Conservation (phyloP, 106 monocot genomes). For the Dendrobium nobile region DNA sequence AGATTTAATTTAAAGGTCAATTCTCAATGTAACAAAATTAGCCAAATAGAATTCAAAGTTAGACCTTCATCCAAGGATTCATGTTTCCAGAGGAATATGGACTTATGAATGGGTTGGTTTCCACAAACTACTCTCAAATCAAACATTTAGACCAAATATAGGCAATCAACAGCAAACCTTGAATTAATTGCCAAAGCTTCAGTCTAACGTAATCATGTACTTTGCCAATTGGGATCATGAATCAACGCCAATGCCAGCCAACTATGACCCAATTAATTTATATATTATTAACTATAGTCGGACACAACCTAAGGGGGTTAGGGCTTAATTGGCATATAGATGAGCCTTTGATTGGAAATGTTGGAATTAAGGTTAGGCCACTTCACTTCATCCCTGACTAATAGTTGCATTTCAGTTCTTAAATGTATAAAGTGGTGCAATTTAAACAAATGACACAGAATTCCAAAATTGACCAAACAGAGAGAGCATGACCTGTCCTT, state of each 20-base stretch:
- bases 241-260: not conserved
- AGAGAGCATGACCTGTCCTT: too few relatives aligned
- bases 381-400: too few relatives aligned
- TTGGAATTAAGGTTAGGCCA: too few relatives aligned
- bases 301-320: not conserved
- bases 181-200: not conserved
- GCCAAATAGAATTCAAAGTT: too few relatives aligned
- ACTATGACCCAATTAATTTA: not conserved
- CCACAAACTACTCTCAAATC: not conserved
- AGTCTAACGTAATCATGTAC: not conserved
- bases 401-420: too few relatives aligned
- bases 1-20: not conserved
- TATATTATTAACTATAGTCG: not conserved
- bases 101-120: not conserved
- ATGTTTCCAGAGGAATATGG: too few relatives aligned
- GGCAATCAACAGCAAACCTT: not conserved
- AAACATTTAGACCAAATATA: not conserved
- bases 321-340: too few relatives aligned
- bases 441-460: too few relatives aligned
- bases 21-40: not conserved
- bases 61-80: too few relatives aligned
- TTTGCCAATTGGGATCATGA: not conserved
- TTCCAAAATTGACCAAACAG: too few relatives aligned
- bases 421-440: too few relatives aligned
- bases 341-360: too few relatives aligned